Conservation (phyloP, 352 stramenopile genomes). For the Globisporangium spinosum region DNA sequence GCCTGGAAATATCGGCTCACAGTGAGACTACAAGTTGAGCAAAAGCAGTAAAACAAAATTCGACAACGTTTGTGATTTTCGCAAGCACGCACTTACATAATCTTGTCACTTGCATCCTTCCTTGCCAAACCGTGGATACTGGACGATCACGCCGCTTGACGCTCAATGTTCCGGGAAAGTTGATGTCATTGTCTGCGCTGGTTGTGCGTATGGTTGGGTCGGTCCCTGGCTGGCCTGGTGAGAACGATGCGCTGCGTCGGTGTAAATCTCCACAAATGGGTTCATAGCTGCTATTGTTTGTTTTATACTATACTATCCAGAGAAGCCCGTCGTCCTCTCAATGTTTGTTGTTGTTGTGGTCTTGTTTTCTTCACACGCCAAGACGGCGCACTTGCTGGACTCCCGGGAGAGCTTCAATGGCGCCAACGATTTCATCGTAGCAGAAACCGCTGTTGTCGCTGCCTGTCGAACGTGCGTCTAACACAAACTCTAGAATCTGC, state of each 20-base stretch:
- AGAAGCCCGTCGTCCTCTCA: not conserved
- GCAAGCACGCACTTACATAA: not conserved
- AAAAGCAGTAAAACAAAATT: not conserved
- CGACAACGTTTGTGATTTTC: not conserved
- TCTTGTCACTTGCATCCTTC: not conserved
- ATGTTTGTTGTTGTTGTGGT: not conserved
- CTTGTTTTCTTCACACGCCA: not conserved
- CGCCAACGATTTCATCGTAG: conserved; percentile 32
- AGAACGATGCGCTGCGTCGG: not conserved
- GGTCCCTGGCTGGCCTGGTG: not conserved
- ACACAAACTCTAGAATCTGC: conserved; percentile 75
- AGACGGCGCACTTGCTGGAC: conserved; percentile 34
- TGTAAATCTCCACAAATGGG: conserved; percentile 4
- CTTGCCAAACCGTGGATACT: not conserved
- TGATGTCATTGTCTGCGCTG: not conserved
- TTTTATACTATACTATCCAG: conserved; percentile 11
- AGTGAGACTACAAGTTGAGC: not conserved
- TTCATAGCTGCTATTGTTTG: conserved; percentile 1
- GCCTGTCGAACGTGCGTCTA: conserved; percentile 38
- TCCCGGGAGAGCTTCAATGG: conserved; percentile 40
- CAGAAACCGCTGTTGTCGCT: conserved; percentile 20
- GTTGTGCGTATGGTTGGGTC: not conserved
- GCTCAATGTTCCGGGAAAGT: not conserved
- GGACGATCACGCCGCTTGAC: not conserved
- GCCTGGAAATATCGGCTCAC: not conserved